Percentiles rank a stretch among this genome's conserved stretches.
Conservation (phyloP, 495 filamentous ascomycete species). For the Penicillium bovifimosum region DNA sequence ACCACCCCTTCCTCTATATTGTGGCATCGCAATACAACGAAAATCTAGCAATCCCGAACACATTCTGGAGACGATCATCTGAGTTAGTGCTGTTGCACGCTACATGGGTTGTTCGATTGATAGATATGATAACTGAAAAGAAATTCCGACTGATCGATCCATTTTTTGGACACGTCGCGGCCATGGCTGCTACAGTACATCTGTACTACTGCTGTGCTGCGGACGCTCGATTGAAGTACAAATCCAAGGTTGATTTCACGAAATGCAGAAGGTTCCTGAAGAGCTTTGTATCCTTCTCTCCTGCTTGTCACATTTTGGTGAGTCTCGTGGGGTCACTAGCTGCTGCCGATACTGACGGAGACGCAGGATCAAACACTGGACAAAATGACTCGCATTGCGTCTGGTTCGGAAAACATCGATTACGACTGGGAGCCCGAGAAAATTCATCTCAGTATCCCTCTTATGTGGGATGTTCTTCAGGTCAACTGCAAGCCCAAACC, state of each 20-base stretch:
- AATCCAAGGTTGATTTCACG: slow-evolving; percentile 41
- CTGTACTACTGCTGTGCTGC: slow-evolving; percentile 44
- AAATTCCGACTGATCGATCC: slow-evolving; percentile 40
- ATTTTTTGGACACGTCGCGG: slow-evolving; percentile 40
- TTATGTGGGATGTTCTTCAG: slow-evolving; percentile 47
- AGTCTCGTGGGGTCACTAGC: background rate
- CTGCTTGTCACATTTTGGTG: slow-evolving; percentile 36
- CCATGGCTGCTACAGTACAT: slow-evolving; percentile 43
- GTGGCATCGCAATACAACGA: slow-evolving; percentile 42
- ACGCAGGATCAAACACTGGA: slow-evolving; percentile 36
- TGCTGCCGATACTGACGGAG: background rate
- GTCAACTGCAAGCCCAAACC: slow-evolving; percentile 29
- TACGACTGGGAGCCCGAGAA: slow-evolving; percentile 43
- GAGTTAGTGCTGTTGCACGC: slow-evolving; percentile 42
- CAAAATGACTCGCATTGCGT: slow-evolving; percentile 39
- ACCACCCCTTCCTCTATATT: slow-evolving; percentile 46
- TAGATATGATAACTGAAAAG: slow-evolving; percentile 45
- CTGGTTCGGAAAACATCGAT: slow-evolving; percentile 38
- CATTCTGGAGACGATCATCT: slow-evolving; percentile 43
- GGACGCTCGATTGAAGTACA: slow-evolving; percentile 39
- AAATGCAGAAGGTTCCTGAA: slow-evolving; percentile 43
- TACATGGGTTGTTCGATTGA: slow-evolving; percentile 46
- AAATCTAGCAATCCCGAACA: slow-evolving; percentile 43
- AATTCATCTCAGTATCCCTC: slow-evolving; percentile 44
- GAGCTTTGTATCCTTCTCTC: slow-evolving; percentile 35